phyloP scores from a whole-genome alignment of 1,284 basidiomycete species.

The Exobasidium rhododendri region DNA sequence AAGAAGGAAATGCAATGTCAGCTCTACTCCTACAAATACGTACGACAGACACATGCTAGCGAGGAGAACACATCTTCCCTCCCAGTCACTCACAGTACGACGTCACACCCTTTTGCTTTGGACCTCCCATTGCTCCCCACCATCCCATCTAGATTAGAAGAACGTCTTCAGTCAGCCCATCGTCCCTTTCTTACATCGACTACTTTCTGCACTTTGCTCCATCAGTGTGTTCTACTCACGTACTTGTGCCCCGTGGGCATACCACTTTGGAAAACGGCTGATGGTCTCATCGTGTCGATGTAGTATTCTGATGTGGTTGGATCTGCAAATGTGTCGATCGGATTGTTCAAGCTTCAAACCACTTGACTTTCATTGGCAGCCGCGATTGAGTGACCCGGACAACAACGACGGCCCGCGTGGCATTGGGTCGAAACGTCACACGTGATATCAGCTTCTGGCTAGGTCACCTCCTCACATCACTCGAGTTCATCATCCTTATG shows the following conservation, averaged over 20 bases:
- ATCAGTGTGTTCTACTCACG: slow-evolving; percentile 5
- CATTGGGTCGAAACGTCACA: no score
- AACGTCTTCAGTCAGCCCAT: no score
- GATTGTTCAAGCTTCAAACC: no score
- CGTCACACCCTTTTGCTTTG: slow-evolving; percentile 46
- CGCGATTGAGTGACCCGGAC: not conserved
- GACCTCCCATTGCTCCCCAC: slow-evolving; percentile 54
- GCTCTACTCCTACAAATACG: not conserved
- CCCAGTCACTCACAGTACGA: slow-evolving; percentile 35
- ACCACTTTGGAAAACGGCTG: slow-evolving; percentile 23
- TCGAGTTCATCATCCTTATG: no score
- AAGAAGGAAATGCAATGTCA: not conserved
- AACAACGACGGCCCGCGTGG: not conserved
- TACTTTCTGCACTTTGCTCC: no score
- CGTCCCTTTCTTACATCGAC: no score
- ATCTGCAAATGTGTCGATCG: no score
- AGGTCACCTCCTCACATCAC: no score
- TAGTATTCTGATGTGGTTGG: no score
- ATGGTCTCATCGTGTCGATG: slow-evolving; percentile 11
- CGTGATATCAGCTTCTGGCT: no score
- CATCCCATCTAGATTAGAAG: slow-evolving; percentile 44
- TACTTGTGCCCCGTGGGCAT: slow-evolving; percentile 51
- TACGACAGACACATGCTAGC: not conserved
- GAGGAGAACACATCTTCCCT: not conserved
- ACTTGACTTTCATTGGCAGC: not conserved